Conservation (phyloP, 768 basidiomycete species). For the Lactifluus piperatus region DNA sequence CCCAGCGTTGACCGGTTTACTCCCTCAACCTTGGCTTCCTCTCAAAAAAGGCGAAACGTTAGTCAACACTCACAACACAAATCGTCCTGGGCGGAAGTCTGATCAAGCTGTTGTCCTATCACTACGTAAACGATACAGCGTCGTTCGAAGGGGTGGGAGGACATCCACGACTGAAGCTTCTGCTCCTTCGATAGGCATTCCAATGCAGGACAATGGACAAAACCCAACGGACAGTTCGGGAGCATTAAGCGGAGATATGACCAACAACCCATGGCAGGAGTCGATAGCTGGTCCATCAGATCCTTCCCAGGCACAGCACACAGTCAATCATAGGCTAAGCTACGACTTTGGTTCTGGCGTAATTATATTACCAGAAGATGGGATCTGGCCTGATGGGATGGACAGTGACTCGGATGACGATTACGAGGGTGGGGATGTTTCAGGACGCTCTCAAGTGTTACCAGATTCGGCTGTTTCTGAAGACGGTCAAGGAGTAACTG, state of each 20-base stretch:
- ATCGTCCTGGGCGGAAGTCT: constrained; percentile 29
- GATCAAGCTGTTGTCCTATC: constrained; percentile 73
- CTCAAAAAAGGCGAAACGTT: constrained; percentile 74
- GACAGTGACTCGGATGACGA: constrained; percentile 42
- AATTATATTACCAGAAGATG: constrained; percentile 70
- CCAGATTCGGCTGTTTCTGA: constrained; percentile 26
- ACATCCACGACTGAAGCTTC: not conserved
- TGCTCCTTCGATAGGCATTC: constrained; percentile 1
- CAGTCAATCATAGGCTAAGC: constrained; percentile 55
- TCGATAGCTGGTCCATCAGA: constrained; percentile 29
- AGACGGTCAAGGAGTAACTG: constrained; percentile 18
- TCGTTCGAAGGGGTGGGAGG: constrained; percentile 33
- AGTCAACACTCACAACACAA: constrained; percentile 44
- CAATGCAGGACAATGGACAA: constrained; percentile 17
- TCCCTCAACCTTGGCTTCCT: constrained; percentile 93
- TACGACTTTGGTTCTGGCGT: constrained; percentile 84
- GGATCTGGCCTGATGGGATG: constrained; percentile 46
- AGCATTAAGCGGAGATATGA: constrained; percentile 1
- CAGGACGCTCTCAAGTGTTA: constrained; percentile 31
- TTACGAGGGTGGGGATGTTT: constrained; percentile 28
- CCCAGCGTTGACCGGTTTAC: constrained; percentile 86
- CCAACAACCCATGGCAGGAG: constrained; percentile 59
- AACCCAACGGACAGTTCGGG: not conserved
- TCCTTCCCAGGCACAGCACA: constrained; percentile 20
- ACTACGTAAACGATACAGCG: constrained; percentile 62